Evolutionary conservation across 108 stramenopile genomes (phyloP).

Genomic region (Cyclotella choctawhatcheeana): DNA sequence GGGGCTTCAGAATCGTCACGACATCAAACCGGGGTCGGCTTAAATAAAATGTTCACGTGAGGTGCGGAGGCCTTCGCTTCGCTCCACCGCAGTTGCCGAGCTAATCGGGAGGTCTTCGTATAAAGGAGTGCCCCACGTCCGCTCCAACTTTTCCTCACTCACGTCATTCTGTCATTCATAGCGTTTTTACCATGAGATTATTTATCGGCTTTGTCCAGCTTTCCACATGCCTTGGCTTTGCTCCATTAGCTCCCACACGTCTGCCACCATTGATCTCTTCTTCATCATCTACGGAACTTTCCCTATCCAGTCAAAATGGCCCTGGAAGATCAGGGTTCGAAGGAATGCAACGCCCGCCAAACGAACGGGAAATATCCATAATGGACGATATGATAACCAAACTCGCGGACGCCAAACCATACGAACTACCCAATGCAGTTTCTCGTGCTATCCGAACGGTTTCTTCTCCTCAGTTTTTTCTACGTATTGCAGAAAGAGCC

Average conservation of each 20-base stretch:
- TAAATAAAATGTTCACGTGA: no score
- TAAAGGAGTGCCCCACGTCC: no score
- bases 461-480: constrained; percentile 84
- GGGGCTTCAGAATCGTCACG: no score
- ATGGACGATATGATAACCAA: constrained; percentile 93
- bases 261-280: background rate
- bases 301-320: constrained; percentile 29
- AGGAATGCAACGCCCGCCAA: constrained; percentile 80
- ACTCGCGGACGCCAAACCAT: constrained; percentile 76
- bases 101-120: no score
- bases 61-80: no score
- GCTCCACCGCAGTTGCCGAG: no score
- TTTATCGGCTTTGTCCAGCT: constrained; percentile 27
- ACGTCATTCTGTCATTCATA: background rate
- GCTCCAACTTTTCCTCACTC: no score
- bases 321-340: constrained; percentile 61
- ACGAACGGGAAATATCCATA: constrained; percentile 63
- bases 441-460: constrained; percentile 82
- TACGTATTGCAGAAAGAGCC: constrained; percentile 79
- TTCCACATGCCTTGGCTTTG: constrained; percentile 40
- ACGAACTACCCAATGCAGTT: constrained; percentile 88
- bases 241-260: constrained; percentile 9
- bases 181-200: constrained; percentile 18
- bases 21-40: no score
- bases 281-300: constrained; percentile 1